phyloP scores from a whole-genome alignment of 495 filamentous ascomycete species.

The Tuber brumale region DNA sequence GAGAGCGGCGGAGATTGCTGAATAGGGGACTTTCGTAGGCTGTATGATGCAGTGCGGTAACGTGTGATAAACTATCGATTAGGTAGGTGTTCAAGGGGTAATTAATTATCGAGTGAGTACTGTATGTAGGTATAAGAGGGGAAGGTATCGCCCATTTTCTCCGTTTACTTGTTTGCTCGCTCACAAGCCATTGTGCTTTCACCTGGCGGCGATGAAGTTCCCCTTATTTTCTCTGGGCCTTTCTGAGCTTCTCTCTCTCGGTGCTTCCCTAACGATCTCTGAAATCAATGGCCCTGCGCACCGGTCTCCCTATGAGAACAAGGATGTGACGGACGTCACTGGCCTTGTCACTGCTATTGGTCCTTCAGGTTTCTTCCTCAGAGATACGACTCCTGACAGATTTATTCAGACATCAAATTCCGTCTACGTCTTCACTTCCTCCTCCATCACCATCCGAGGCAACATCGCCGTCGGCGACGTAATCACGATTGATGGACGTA shows the following conservation, averaged over 20 bases:
- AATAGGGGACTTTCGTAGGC: neutral
- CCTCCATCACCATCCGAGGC: conserved; percentile 42
- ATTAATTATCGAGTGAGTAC: neutral
- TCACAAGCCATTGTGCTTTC: neutral
- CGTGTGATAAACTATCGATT: conserved; percentile 6
- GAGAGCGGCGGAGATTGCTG: neutral
- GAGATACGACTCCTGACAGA: conserved; percentile 49
- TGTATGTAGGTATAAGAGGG: conserved; percentile 15
- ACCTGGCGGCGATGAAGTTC: conserved; percentile 22
- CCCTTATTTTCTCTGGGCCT: conserved; percentile 15
- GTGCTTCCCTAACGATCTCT: conserved; percentile 50
- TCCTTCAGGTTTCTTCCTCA: conserved; percentile 53
- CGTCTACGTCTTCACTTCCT: conserved; percentile 52
- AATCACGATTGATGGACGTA: conserved; percentile 51
- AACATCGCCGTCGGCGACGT: conserved; percentile 53
- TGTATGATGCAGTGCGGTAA: conserved; percentile 8
- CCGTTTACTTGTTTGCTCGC: neutral
- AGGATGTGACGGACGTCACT: conserved; percentile 50
- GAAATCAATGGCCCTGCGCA: conserved; percentile 59
- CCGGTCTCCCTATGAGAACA: conserved; percentile 51
- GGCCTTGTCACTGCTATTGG: conserved; percentile 58
- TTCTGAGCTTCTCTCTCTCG: conserved; percentile 13
- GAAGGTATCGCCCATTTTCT: neutral
- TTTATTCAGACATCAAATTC: conserved; percentile 47
- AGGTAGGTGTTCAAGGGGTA: neutral